A percentile compares a stretch with the other conserved stretches of the same genome.
phyloP scores from a whole-genome alignment of 2,329 filamentous ascomycete species.

The Cytospora schulzeri region DNA sequence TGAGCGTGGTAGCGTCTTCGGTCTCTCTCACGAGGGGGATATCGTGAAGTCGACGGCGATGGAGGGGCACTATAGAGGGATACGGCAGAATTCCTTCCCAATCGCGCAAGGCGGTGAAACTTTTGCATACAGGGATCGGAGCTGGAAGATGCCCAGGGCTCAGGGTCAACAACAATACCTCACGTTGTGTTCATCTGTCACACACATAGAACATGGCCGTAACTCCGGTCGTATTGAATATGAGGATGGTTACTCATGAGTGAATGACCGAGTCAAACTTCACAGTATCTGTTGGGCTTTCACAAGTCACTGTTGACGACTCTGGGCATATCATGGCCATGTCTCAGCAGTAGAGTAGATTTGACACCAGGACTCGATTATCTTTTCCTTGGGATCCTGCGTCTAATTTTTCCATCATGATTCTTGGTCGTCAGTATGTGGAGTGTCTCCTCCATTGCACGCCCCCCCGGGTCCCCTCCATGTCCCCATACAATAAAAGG shows the following conservation, averaged over 20 bases:
- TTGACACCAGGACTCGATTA: neutral
- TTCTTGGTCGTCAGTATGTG: conserved; percentile 4
- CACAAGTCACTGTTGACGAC: neutral
- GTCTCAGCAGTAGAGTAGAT: neutral
- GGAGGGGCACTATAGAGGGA: conserved; percentile 6
- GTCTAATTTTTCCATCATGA: conserved; percentile 2
- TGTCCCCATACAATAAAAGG: neutral
- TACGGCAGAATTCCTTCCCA: conserved; percentile 5
- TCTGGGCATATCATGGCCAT: neutral
- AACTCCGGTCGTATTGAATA: no score
- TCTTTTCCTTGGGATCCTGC: neutral
- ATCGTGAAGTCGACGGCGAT: neutral
- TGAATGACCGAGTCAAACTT: no score
- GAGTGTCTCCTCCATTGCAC: neutral
- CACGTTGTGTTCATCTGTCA: neutral
- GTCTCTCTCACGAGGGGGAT: neutral
- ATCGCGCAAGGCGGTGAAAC: neutral
- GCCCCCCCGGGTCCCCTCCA: neutral
- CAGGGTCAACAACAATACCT: neutral
- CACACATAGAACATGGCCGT: neutral
- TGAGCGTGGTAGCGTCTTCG: neutral
- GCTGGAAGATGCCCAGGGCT: neutral
- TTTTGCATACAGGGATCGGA: neutral
- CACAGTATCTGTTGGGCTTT: no score
- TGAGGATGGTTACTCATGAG: no score